These are phyloP conservation scores for Pythium utonaiense DNA, from an alignment of 352 stramenopile genomes.

Conservation along the genomic window DNA sequence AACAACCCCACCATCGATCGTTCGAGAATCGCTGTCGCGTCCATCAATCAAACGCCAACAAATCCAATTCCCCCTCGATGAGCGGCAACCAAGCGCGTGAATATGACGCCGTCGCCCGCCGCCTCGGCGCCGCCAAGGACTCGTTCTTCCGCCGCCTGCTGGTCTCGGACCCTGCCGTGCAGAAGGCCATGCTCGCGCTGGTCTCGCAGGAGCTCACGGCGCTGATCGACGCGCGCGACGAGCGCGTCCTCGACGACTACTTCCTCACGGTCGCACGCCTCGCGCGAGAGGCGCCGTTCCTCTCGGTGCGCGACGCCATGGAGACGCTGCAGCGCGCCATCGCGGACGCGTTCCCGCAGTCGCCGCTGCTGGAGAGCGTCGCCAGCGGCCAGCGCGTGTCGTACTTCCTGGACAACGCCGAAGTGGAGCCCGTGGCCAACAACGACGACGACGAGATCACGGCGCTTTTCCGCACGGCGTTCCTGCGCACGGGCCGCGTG, in stretches of 20 bases:
- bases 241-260: slow-evolving; percentile 55
- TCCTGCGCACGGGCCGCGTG: slow-evolving; percentile 68
- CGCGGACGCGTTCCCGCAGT: slow-evolving; percentile 21
- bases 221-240: slow-evolving; percentile 36
- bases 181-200: slow-evolving; percentile 52
- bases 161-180: slow-evolving; percentile 55
- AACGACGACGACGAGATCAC: slow-evolving; percentile 51
- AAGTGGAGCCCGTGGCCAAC: slow-evolving; percentile 25
- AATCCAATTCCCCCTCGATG: slow-evolving; percentile 1
- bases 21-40: neutral
- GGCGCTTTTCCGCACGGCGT: slow-evolving; percentile 48
- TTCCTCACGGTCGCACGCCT: slow-evolving; percentile 67
- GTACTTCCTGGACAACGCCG: slow-evolving; percentile 60
- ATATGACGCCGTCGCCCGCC: slow-evolving; percentile 20
- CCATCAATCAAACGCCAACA: neutral
- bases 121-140: slow-evolving; percentile 67
- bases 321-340: slow-evolving; percentile 40
- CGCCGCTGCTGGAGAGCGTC: neutral
- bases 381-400: slow-evolving; percentile 33
- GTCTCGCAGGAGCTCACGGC: slow-evolving; percentile 55
- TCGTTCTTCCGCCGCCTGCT: slow-evolving; percentile 79
- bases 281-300: slow-evolving; percentile 63
- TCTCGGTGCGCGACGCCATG: slow-evolving; percentile 57
- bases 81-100: slow-evolving; percentile 3
- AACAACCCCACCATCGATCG: neutral